phyloP scores from a whole-genome alignment of 2,329 filamentous ascomycete species.

The Calonectria montana region DNA sequence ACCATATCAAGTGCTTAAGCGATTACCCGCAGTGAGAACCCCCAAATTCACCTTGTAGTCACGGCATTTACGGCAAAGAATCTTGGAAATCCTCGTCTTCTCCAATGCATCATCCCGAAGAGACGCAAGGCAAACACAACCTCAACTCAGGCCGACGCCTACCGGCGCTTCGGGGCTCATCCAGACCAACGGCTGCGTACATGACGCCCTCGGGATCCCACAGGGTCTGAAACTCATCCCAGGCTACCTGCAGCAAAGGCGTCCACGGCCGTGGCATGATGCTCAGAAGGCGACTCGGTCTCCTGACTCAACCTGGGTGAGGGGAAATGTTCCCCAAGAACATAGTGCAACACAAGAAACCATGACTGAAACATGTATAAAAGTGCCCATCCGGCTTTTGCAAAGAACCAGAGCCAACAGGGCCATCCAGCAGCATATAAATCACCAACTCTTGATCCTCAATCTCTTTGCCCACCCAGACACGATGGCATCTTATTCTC shows the following conservation, averaged over 20 bases:
- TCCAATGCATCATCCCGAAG: not conserved
- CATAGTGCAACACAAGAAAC: not conserved
- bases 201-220: not conserved
- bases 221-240: not conserved
- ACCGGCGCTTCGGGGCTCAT: not conserved
- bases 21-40: not conserved
- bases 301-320: not conserved
- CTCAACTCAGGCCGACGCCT: not conserved
- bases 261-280: not conserved
- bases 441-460: not conserved
- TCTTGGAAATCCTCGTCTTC: not conserved
- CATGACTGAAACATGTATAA: not conserved
- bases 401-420: not conserved
- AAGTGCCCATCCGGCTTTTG: not conserved
- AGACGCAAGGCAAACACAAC: no score
- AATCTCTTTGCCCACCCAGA: not conserved
- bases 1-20: no score
- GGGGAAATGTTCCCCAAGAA: no score
- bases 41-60: no score
- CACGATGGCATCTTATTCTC: not conserved
- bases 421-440: not conserved
- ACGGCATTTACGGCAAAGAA: not conserved
- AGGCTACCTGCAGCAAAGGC: conserved; percentile 6
- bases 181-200: not conserved
- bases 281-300: not conserved